Conservation (phyloP, 495 filamentous ascomycete genomes). For the Astrothelium macrocarpum region DNA sequence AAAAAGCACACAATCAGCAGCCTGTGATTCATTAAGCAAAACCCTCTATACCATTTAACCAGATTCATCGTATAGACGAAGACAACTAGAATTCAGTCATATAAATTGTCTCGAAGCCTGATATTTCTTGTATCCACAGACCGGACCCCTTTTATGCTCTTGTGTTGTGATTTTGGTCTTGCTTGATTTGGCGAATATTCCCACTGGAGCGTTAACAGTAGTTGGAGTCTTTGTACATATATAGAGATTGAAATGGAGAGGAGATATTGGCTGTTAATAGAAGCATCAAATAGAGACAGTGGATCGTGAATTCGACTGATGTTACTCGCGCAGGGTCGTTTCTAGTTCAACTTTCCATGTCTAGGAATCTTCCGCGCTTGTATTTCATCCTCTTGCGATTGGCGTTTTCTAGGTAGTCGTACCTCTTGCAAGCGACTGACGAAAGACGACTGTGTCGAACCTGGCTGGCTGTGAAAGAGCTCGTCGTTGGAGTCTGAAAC, state of each 20-base stretch:
- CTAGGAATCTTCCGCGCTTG: background rate
- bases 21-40: no score
- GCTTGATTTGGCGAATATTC: no score
- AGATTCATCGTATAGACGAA: no score
- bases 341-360: background rate
- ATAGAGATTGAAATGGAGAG: background rate
- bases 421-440: background rate
- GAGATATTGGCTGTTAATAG: background rate
- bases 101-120: no score
- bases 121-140: no score
- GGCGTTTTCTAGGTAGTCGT: background rate
- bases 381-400: background rate
- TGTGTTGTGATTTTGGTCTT: no score
- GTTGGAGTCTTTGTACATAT: background rate
- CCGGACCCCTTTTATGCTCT: no score
- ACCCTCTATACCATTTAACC: no score
- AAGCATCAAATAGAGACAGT: constrained; percentile 1
- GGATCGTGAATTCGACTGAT: background rate
- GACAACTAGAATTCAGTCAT: no score
- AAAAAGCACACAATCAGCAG: no score
- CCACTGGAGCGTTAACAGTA: no score
- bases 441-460: constrained; percentile 2
- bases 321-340: background rate
- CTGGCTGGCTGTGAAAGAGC: background rate
- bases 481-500: background rate